These are phyloP conservation scores for Meira nashicola DNA, from an alignment of 1,284 basidiomycete genomes.

Conservation along the genomic window DNA sequence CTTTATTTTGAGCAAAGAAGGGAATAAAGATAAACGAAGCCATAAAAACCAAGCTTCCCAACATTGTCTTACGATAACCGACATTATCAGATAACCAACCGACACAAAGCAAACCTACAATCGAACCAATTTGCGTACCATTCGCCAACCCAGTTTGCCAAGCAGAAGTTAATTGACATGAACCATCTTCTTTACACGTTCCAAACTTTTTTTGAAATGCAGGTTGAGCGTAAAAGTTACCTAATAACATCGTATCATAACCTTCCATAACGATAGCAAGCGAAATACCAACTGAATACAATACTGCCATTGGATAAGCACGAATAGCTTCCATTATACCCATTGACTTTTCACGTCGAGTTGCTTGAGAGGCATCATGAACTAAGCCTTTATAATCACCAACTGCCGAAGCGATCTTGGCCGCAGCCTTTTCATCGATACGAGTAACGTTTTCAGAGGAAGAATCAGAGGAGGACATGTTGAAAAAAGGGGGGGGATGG, in stretches of 20 bases:
- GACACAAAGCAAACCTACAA: conserved; percentile 55
- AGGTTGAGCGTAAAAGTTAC: conserved; percentile 54
- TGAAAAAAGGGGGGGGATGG: no score
- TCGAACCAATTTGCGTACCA: conserved; percentile 28
- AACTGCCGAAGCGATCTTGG: conserved; percentile 30
- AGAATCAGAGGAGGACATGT: no score
- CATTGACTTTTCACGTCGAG: conserved; percentile 54
- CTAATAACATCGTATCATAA: conserved; percentile 46
- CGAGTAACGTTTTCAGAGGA: conserved; percentile 24
- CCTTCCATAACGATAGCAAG: conserved; percentile 57
- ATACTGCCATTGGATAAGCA: conserved; percentile 55
- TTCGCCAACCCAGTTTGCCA: conserved; percentile 56
- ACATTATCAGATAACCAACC: conserved; percentile 54
- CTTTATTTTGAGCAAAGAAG: conserved; percentile 54
- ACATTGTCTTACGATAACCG: conserved; percentile 53
- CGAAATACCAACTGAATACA: conserved; percentile 56
- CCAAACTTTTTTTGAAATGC: conserved; percentile 50
- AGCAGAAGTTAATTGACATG: conserved; percentile 55
- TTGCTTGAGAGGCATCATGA: conserved; percentile 53
- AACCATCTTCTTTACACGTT: conserved; percentile 29
- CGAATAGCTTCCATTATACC: conserved; percentile 53
- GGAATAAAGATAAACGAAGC: conserved; percentile 51
- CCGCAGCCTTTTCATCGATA: conserved; percentile 33
- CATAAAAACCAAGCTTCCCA: conserved; percentile 50
- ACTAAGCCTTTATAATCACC: conserved; percentile 50